Evolutionary conservation across 2,329 filamentous ascomycete genomes (phyloP), one percentile per base, ranked within the genome.

Genomic region (Clonostachys chloroleuca): DNA sequence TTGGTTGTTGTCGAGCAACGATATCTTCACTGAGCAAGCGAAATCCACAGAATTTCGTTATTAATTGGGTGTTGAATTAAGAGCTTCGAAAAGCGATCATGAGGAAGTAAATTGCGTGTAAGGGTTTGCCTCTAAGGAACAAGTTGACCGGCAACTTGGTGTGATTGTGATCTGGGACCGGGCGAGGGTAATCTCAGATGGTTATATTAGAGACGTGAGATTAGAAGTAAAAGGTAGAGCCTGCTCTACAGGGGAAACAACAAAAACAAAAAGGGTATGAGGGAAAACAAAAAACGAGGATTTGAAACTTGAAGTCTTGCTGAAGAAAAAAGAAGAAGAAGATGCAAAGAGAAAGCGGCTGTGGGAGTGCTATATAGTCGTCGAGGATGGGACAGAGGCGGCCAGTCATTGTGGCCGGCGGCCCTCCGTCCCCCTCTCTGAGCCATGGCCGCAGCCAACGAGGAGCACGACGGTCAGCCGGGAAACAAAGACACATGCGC

Each of bases 261-360:
- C 24, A 59, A 65, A 66, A 65, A 54, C 57, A 63, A 59, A 60
- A 59, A 55, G 55, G 58, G 66, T 61, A 65, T 61, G 60, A 63
- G 59, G 61, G 49, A 54, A 55, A 55, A 54, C 55, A 62, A 63
- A 73, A 76, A 80, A 74, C 67, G 68, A 74, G 72, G 72, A 75
- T 74, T 74, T 62, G 67, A 64, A 58, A 61, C 70, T 76, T 76
- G 67, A 74, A 61, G 72, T 73, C 83, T 87, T 87, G 84, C 83
- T 85, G 75, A 75, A 75, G 82, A 81, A 59, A 59, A 61, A 70
- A 68, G 66, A 72, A 71, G 63, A 59, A 45, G 67, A 68, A 68
- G 61, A 61, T 59, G 63, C 59, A 56, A 59, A 61, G 57, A 59
- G 57, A 59, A 41, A 50, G 58, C 56, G 59, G 61, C 60, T 63